Percentiles rank a stretch among this genome's conserved stretches.
Evolutionary conservation across 2,329 filamentous ascomycete species (phyloP).

Genomic region (Aureobasidium sp.): DNA sequence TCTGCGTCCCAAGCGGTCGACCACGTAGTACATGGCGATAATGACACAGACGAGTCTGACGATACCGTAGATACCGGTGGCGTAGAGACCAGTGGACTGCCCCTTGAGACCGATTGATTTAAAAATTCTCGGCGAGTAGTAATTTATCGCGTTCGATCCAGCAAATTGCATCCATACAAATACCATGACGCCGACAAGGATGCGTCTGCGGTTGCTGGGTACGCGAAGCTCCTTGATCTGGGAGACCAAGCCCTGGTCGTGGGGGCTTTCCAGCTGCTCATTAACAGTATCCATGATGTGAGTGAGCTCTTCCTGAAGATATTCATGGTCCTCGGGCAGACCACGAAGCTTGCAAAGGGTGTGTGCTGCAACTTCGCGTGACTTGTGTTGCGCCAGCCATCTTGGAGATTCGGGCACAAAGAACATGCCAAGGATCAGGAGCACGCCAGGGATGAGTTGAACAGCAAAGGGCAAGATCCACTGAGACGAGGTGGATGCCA

Average conservation of each 20-base stretch:
- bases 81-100: constrained; percentile 25
- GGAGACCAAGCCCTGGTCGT: constrained; percentile 57
- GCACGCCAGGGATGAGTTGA: constrained; percentile 29
- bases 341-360: constrained; percentile 21
- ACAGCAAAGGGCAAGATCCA: constrained; percentile 28
- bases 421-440: constrained; percentile 26
- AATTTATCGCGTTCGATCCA: constrained; percentile 33
- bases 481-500: constrained; percentile 18
- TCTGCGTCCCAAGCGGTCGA: constrained; percentile 32
- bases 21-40: constrained; percentile 32
- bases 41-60: constrained; percentile 32
- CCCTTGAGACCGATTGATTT: constrained; percentile 30
- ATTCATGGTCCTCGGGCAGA: constrained; percentile 20
- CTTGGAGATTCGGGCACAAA: constrained; percentile 29
- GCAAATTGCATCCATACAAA: constrained; percentile 69
- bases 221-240: constrained; percentile 57
- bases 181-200: constrained; percentile 56
- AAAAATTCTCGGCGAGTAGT: constrained; percentile 33
- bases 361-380: constrained; percentile 19
- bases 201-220: constrained; percentile 57
- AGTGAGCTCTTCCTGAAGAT: constrained; percentile 27
- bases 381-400: constrained; percentile 25
- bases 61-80: constrained; percentile 33
- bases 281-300: constrained; percentile 24
- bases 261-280: constrained; percentile 38